Conservation (phyloP, 192 early-diverging fungal genomes). For the Umbelopsis isabellina region DNA sequence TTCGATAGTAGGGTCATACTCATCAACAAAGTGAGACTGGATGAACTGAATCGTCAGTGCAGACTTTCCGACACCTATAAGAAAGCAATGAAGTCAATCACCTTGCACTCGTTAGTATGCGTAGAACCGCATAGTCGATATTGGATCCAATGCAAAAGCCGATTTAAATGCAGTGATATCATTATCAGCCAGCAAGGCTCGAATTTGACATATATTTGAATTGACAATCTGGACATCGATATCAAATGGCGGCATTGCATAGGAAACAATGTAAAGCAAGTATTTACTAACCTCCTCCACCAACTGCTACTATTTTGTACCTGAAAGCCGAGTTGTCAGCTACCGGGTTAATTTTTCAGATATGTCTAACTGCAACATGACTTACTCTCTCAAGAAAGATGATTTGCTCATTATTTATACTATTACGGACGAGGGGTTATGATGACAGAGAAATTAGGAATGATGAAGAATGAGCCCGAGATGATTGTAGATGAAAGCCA, state of each 20-base stretch:
- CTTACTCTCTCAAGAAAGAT: conserved; percentile 28
- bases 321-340: conserved; percentile 41
- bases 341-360: background rate
- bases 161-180: background rate
- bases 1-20: conserved; percentile 98
- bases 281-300: conserved; percentile 65
- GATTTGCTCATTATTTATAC: conserved; percentile 16
- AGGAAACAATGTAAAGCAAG: background rate
- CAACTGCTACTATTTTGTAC: conserved; percentile 79
- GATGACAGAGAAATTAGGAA: background rate
- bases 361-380: background rate
- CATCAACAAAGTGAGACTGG: conserved; percentile 82
- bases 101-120: no score
- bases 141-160: no score
- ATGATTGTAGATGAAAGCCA: conserved; percentile 3
- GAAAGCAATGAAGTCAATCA: no score
- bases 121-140: no score
- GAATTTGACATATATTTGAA: background rate
- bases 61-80: conserved; percentile 71
- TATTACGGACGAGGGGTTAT: background rate
- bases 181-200: background rate
- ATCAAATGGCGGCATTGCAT: background rate
- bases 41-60: conserved; percentile 85
- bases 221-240: background rate
- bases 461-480: conserved; percentile 3